Conservation (phyloP, 2,329 filamentous ascomycete species). For the Rhynchosporium graminicola region DNA sequence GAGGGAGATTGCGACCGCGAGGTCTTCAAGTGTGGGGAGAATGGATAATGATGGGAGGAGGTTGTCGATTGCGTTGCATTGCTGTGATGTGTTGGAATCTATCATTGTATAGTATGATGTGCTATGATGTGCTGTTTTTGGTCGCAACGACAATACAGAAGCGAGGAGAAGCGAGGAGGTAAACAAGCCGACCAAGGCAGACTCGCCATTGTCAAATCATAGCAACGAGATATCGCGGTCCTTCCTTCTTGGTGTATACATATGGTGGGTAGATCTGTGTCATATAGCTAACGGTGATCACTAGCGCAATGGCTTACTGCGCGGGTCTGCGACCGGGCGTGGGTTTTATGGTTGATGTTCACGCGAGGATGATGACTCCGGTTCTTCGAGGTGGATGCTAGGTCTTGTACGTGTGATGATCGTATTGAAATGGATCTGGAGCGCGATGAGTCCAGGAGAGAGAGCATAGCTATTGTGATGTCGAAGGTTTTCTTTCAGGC, state of each 20-base stretch:
- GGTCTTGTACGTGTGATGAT: conserved; percentile 40
- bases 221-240: conserved; percentile 28
- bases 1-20: background rate
- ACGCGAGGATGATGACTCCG: background rate
- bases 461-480: conserved; percentile 27
- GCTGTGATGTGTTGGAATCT: background rate
- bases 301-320: conserved; percentile 31
- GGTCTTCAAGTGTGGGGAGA: no score
- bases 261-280: conserved; percentile 63
- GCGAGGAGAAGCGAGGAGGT: background rate
- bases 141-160: background rate
- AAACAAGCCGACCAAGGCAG: background rate
- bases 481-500: conserved; percentile 44
- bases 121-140: background rate
- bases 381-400: conserved; percentile 37
- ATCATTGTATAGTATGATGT: no score
- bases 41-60: no score
- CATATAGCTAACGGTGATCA: conserved; percentile 29
- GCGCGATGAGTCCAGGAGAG: conserved; percentile 39
- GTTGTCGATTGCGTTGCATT: no score
- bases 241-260: conserved; percentile 50
- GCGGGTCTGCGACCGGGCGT: conserved; percentile 29
- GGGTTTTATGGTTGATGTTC: conserved; percentile 38
- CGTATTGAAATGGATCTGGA: conserved; percentile 46
- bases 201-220: conserved; percentile 21